Base-by-base conservation (phyloP, 164 flowering plant species). In the Kingdonia uniflora region DNA sequence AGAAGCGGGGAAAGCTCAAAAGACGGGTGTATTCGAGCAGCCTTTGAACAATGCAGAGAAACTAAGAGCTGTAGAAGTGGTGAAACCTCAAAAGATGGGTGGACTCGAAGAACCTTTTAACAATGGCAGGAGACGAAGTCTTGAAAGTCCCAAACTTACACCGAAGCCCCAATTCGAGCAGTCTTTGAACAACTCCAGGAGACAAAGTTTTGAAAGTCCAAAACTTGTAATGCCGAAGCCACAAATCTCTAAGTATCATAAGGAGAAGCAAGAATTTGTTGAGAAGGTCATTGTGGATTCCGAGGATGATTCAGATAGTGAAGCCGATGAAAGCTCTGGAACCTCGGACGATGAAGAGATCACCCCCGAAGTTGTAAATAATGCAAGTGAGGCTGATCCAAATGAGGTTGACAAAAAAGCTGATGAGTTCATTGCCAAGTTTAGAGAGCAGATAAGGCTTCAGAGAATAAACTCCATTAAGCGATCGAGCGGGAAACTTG, bases 371-470 rank as follows among this genome's bases (percentile, higher is more conserved):
- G 6, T 33, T 44, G 33, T 14, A 13, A 56, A 49, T 37, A 63
- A 65, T 26, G 65, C 74, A 21, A 29, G 6, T 17, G 63, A 55
- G 11, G 10, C 29, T 42, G 71, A 66, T 19, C 21, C 68, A 8
- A 24, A 54, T 51, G 80, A 77, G 62, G 79, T 80, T 44, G 82
- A 80, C 52, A 80, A 62, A 65, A 75, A 77, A 59, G 85, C 85
- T 14, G 77, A 73, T 23, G 85, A 80, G 58, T 79, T 79, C 48
- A 79, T 79, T 53, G 84, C 84, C 49, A 77, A 71, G 64, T 80
- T 77, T 38, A 64, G 70, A 49, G 77, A 71, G 54, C 82, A 77
- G 64, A 77, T 80, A 49, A 73, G 74, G 63, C 82, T 71, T 55
- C 82, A 80, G 61, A 75, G 71, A 58, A 48, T 60, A 38, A 63